Evolutionary conservation across 2,329 filamentous ascomycete species (phyloP), one percentile per base, ranked within the genome.

Genomic region (Juglanconis oblonga): DNA sequence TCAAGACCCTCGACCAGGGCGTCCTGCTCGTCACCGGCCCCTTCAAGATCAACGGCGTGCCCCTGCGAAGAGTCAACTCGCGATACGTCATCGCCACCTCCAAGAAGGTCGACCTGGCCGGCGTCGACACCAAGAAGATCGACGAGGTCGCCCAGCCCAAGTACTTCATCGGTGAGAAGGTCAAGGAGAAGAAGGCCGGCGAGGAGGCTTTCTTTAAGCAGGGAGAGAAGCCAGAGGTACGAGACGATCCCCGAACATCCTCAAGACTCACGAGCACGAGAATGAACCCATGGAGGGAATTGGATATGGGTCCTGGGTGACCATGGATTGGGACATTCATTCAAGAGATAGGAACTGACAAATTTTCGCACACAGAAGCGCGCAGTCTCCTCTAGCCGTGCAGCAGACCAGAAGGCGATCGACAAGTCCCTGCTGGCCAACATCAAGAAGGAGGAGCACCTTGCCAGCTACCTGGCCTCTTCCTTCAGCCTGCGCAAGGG

Each of bases 171-270:
- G 89, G 90, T 77, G 95, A 98, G 80, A 97, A 97, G 88, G 77
- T 84, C 74, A 87, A 92, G 81, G 92, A 97, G 85, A 97, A 97
- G 90, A 97, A 97, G 90, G 89, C 91, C 73, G 88, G 89, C 73
- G 94, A 99, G 87, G 94, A 97, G 79, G 91, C 93, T 78, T 99
- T 99, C 88, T 97, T 98, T 89, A 93, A 95, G 88, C 92, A 97
- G 87, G 87, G 93, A 80, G 93, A 97, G 89, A 96, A 96, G 88
- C 85, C 91, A 77, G 86, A 97, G 92, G 59, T 51, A 52, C 42
- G 45, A 50, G 14, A 13, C 33, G 38, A 56, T 36, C 38, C 54
- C 35, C 45, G 50, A 42, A 24, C 47, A 49, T 8, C 31, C 33
- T n/a, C 17, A n/a, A 24, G 4, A 45, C 35, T 29, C 48, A 13